Evolutionary conservation across 495 filamentous ascomycete genomes (phyloP), one percentile per base, ranked within the genome.

Genomic region (Trichoderma virens): DNA sequence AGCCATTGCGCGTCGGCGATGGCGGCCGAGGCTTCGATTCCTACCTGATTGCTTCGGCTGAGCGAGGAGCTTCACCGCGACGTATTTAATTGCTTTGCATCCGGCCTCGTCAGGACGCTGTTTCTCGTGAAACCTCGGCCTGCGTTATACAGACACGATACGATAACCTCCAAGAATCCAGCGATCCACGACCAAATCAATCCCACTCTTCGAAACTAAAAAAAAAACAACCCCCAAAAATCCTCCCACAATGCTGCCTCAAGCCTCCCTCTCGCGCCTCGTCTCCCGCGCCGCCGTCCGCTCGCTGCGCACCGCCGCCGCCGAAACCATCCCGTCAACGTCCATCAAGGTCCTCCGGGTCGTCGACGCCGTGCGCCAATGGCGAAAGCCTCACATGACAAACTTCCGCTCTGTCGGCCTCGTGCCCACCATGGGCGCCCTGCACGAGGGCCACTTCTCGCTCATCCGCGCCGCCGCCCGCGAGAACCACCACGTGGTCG

Each of bases 351-450:
- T 96, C 69, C 87, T 94, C 75, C 88, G 87, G 66, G 85, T 88
- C 68, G 84, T 93, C 64, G 75, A 86, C 23, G 75, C 80, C 2
- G 80, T 97, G 39, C 91, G 92, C 59, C 73, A 83, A 69, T 85
- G 87, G 76, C 90, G 93, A 18, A 83, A 82, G 1, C 78, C 85
- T 32, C 83, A 93, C 34, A 78, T 88, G 51, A 79, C 86, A 61
- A 80, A 86, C 67, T 81, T 87, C 70, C 85, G 88, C 35, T 86
- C 86, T 20, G 86, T 98, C 60, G 92, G 89, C 54, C 84, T 98
- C 11, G 91, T 98, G 8, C 94, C 94, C 0, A 98, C 94, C 11
- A 97, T 98, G 93, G 94, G 94, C 43, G 94, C 94, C 18, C 83
- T 98, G 0, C 94, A 98, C 74, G 83, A 88, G 65, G 94, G 94